Conservation (phyloP, 2,329 filamentous ascomycete genomes). For the Botrytis cinerea region DNA sequence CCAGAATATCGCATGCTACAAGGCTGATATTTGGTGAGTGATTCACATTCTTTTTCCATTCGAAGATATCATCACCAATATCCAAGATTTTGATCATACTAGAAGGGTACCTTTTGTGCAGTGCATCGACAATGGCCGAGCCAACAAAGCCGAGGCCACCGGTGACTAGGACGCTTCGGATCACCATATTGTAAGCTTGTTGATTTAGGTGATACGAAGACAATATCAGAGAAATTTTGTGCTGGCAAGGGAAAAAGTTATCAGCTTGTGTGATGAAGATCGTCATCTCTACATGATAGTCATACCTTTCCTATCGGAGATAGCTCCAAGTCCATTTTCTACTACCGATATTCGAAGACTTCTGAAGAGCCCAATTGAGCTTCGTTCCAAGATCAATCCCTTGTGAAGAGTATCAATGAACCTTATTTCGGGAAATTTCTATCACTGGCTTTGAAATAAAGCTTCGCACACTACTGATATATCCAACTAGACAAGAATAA, state of each 20-base stretch:
- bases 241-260: neutral
- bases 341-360: neutral
- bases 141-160: slow-evolving; percentile 18
- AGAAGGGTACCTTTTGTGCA: slow-evolving; percentile 1
- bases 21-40: neutral
- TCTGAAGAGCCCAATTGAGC: neutral
- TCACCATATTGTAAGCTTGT: neutral
- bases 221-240: neutral
- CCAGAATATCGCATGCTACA: neutral
- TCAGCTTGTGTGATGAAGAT: neutral
- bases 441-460: too few relatives aligned
- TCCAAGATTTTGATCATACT: slow-evolving; percentile 3
- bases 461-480: neutral
- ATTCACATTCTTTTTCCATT: neutral
- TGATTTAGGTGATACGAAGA: neutral
- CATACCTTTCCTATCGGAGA: neutral
- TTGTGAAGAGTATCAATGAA: neutral
- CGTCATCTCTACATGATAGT: neutral
- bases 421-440: neutral
- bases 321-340: neutral
- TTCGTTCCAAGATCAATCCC: neutral
- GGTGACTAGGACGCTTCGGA: slow-evolving; percentile 4
- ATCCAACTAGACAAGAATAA: neutral
- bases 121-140: slow-evolving; percentile 10
- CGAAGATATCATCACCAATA: neutral